Conservation (phyloP, 768 basidiomycete genomes). For the Trametes sanguinea region DNA sequence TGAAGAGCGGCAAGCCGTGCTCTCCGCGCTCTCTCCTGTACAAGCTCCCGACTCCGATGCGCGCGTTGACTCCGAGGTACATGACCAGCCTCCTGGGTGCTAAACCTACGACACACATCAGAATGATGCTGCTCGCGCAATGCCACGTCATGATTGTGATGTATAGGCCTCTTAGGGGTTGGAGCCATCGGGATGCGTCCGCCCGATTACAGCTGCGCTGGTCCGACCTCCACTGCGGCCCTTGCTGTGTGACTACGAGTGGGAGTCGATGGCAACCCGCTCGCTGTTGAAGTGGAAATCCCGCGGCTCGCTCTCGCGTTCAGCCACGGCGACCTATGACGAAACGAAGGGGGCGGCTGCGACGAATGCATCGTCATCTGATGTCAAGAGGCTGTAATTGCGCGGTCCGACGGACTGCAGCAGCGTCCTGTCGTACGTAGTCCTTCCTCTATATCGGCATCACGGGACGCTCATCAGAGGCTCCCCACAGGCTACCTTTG, state of each 20-base stretch:
- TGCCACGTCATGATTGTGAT: no score
- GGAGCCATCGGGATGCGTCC: neutral
- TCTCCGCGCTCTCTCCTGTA: slow-evolving; percentile 3
- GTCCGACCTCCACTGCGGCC: neutral
- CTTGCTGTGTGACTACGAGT: neutral
- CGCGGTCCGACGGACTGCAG: neutral
- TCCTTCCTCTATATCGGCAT: neutral
- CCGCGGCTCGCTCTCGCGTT: no score
- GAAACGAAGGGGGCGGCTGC: slow-evolving; percentile 1
- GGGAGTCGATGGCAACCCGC: neutral
- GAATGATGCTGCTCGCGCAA: no score
- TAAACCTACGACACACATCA: no score
- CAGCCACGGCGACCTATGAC: neutral
- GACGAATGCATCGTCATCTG: slow-evolving; percentile 1
- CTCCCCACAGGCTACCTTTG: neutral
- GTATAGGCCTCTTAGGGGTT: no score
- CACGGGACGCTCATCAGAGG: neutral
- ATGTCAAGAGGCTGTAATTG: neutral
- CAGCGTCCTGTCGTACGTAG: neutral
- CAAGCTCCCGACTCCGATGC: neutral
- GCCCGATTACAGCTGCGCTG: neutral
- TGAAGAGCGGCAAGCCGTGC: slow-evolving; percentile 14
- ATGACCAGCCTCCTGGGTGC: neutral
- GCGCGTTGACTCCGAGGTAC: neutral
- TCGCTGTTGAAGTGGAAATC: no score